Percentiles rank a stretch among this genome's conserved stretches.
Evolutionary conservation across 345 rosid genomes (phyloP).

Genomic region (Eucalyptus tenuipes): DNA sequence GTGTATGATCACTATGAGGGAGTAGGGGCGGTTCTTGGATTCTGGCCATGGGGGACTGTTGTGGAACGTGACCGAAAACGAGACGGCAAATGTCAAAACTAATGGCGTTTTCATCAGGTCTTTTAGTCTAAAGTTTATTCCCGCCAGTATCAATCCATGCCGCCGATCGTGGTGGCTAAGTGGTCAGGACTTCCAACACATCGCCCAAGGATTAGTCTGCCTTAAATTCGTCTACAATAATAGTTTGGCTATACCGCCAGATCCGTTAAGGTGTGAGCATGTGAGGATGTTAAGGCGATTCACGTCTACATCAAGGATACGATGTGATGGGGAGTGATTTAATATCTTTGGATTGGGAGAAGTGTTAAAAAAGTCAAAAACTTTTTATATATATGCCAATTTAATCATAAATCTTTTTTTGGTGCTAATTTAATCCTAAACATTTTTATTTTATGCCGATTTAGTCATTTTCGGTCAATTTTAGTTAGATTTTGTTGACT

Average conservation of each 20-base stretch:
- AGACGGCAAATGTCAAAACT: not conserved
- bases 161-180: not conserved
- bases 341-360: fast-evolving
- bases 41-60: not conserved
- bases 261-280: not conserved
- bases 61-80: not conserved
- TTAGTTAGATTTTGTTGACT: fast-evolving
- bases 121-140: not conserved
- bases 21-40: not conserved
- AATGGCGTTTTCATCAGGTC: not conserved
- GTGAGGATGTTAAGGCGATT: not conserved
- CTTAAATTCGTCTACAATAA: not conserved
- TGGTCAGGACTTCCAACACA: not conserved
- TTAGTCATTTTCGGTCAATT: fast-evolving
- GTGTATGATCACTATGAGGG: not conserved
- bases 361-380: fast-evolving
- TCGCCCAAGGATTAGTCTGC: not conserved
- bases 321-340: not conserved
- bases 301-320: fast-evolving
- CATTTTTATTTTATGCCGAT: too few species aligned
- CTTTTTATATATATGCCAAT: fast-evolving
- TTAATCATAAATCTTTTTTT: too few species aligned
- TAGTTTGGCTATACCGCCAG: not conserved
- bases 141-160: not conserved
- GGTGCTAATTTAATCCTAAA: fast-evolving